Percentiles rank a stretch among this genome's conserved stretches.
phyloP scores from a whole-genome alignment of 2,329 filamentous ascomycete species.

The Phoma herbarum region DNA sequence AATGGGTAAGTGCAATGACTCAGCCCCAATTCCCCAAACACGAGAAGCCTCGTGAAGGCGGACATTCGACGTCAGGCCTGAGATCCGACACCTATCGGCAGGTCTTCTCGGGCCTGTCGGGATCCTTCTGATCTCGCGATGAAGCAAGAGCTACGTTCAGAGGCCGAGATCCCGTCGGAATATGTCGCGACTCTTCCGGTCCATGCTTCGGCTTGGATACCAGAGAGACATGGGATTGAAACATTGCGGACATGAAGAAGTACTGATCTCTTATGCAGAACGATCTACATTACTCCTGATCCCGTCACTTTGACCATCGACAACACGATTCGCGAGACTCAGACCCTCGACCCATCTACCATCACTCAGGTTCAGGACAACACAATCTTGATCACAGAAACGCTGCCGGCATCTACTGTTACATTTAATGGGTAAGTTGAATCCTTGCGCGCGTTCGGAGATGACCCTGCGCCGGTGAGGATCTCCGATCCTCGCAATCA shows the following conservation, averaged over 20 bases:
- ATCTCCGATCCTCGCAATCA: no score
- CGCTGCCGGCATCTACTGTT: slow-evolving; percentile 5
- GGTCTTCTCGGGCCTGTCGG: neutral
- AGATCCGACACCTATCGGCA: no score
- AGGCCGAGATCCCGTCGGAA: no score
- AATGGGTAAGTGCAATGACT: slow-evolving; percentile 1
- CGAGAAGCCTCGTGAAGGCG: no score
- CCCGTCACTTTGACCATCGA: neutral
- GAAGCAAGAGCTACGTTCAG: neutral
- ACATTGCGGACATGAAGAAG: no score
- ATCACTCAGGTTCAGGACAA: slow-evolving; percentile 1
- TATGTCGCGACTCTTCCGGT: no score
- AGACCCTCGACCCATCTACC: neutral
- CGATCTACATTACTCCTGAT: slow-evolving; percentile 4
- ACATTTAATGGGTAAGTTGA: slow-evolving; percentile 8
- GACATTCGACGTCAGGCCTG: no score
- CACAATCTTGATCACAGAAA: neutral
- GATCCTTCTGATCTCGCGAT: no score
- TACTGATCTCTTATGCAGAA: neutral
- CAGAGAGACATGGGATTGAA: no score
- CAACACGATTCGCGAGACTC: neutral
- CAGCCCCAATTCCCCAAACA: no score
- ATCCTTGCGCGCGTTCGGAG: neutral
- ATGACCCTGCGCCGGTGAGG: neutral
- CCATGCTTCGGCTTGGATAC: no score